phyloP scores from a whole-genome alignment of 2,329 filamentous ascomycete genomes.

The Aspergillus sp. region DNA sequence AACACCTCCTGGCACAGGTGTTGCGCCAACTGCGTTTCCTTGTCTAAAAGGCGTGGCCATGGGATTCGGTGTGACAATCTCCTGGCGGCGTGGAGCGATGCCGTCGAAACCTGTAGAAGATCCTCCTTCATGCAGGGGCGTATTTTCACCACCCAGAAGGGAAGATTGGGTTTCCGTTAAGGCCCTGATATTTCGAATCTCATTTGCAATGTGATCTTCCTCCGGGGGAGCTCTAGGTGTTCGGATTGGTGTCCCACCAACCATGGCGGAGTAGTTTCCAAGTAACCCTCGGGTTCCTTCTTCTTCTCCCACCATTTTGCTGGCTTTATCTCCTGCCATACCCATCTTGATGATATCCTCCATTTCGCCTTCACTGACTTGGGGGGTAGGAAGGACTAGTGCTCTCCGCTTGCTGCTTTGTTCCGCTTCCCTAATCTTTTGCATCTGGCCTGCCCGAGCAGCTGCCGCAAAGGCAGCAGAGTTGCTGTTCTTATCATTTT shows the following conservation, averaged over 20 bases:
- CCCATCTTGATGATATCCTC: slow-evolving; percentile 99
- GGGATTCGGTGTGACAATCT: slow-evolving; percentile 89
- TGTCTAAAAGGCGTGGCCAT: slow-evolving; percentile 83
- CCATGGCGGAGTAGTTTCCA: slow-evolving; percentile 80
- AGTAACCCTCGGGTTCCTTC: slow-evolving; percentile 86
- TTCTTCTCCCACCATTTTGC: slow-evolving; percentile 68
- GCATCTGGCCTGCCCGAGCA: slow-evolving; percentile 88
- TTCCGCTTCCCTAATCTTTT: slow-evolving; percentile 92
- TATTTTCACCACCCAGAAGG: slow-evolving; percentile 89
- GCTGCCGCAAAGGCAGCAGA: slow-evolving; percentile 81
- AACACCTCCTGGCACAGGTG: slow-evolving; percentile 58
- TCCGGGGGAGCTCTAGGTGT: slow-evolving; percentile 89
- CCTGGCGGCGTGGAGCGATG: slow-evolving; percentile 74
- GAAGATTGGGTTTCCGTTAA: slow-evolving; percentile 93
- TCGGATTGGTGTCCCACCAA: slow-evolving; percentile 81
- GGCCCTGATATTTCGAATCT: slow-evolving; percentile 89
- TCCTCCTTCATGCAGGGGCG: slow-evolving; percentile 76
- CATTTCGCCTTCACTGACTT: slow-evolving; percentile 88
- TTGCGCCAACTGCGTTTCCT: slow-evolving; percentile 65
- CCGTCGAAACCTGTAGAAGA: slow-evolving; percentile 87
- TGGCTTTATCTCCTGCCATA: slow-evolving; percentile 85
- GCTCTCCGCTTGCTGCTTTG: slow-evolving; percentile 89
- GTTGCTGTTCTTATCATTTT: slow-evolving; percentile 80
- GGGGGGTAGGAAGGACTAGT: slow-evolving; percentile 81
- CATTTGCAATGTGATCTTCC: slow-evolving; percentile 94